Conservation (phyloP, 176 grass and related monocot species). For the Oryza meridionalis region DNA sequence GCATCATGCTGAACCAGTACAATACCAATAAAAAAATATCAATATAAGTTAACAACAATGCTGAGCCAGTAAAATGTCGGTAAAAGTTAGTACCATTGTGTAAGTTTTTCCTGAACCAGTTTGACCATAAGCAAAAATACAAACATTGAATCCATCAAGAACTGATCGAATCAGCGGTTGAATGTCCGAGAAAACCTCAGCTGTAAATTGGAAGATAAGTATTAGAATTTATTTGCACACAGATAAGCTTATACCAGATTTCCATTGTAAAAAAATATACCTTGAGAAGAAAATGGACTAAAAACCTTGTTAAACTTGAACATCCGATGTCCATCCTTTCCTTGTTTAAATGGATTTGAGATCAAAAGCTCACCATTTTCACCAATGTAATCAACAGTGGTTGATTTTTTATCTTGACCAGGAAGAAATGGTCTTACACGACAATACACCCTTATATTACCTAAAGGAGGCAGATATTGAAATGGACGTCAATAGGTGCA, state of each 20-base stretch:
- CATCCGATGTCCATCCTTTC: constrained; percentile 82
- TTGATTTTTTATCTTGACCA: constrained; percentile 76
- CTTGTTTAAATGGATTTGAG: constrained; percentile 85
- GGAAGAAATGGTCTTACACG: constrained; percentile 92
- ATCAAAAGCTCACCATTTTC: constrained; percentile 88
- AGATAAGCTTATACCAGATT: neutral
- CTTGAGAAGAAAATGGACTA: constrained; percentile 65
- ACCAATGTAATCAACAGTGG: constrained; percentile 82
- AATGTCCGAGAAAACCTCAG: constrained; percentile 89
- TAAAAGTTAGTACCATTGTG: constrained; percentile 67
- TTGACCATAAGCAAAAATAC: constrained; percentile 99
- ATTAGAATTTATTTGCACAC: neutral
- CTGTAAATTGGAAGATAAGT: constrained; percentile 45
- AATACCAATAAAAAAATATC: neutral
- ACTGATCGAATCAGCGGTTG: constrained; percentile 89
- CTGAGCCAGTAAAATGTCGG: neutral
- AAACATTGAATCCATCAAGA: constrained; percentile 92
- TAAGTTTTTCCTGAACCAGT: constrained; percentile 99
- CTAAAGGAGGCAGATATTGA: constrained; percentile 33
- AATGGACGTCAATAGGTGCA: neutral
- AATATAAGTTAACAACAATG: neutral
- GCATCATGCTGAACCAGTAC: neutral
- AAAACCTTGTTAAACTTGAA: constrained; percentile 99
- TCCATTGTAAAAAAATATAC: constrained; percentile 37
- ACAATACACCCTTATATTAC: constrained; percentile 98